Percentiles rank a stretch among this genome's conserved stretches.
These are phyloP conservation scores for Fraxinus quadrangulata DNA, from an alignment of 257 asterid species.

Conservation along the genomic window DNA sequence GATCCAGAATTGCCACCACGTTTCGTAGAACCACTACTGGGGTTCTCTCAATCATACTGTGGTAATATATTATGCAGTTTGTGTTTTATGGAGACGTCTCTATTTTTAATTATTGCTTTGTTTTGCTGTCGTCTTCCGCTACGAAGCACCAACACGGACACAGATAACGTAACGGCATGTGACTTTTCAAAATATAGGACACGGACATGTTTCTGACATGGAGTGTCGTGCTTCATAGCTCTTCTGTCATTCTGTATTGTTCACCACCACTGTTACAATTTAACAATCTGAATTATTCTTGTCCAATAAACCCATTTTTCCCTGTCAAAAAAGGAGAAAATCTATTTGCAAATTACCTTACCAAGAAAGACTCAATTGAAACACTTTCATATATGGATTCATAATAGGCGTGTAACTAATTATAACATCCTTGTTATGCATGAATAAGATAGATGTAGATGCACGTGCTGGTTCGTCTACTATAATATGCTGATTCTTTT, in stretches of 20 bases:
- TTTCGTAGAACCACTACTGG: background rate
- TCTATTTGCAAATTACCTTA: background rate
- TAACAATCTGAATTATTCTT: background rate
- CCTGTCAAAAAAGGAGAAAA: background rate
- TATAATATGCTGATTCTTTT: background rate
- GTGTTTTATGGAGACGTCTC: background rate
- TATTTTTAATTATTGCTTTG: background rate
- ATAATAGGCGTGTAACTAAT: background rate
- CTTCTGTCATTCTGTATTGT: background rate
- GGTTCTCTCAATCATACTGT: background rate
- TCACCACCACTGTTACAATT: background rate
- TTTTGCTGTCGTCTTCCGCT: background rate
- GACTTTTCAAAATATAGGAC: too few relatives aligned
- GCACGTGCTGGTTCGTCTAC: background rate
- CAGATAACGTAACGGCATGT: background rate
- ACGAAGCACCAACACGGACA: background rate
- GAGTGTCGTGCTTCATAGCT: background rate
- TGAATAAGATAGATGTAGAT: background rate
- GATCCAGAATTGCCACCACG: background rate
- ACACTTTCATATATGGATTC: background rate
- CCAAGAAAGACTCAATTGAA: background rate
- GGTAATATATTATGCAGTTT: background rate
- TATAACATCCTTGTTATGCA: background rate
- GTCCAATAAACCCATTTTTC: background rate
- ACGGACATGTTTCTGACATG: too few relatives aligned